phyloP scores from a whole-genome alignment of 495 filamentous ascomycete genomes.

The Penicillium longicatenatum region DNA sequence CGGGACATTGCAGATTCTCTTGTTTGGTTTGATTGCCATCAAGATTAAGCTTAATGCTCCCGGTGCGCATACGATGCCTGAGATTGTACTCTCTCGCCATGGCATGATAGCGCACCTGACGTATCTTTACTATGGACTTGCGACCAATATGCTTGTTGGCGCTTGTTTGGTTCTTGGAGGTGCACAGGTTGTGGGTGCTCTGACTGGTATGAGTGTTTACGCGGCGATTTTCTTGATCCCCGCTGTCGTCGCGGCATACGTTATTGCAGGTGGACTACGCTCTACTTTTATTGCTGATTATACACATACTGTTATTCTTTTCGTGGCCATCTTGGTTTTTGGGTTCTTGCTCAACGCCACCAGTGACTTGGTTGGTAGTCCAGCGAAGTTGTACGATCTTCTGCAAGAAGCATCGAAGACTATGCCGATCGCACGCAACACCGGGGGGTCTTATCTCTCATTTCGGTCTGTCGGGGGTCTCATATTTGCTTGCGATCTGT shows the following conservation, averaged over 20 bases:
- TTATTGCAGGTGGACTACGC: slow-evolving; percentile 45
- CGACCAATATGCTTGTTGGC: slow-evolving; percentile 48
- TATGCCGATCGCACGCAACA: slow-evolving; percentile 51
- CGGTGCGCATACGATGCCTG: slow-evolving; percentile 40
- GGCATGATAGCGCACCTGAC: slow-evolving; percentile 40
- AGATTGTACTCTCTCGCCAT: slow-evolving; percentile 40
- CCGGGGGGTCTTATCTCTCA: slow-evolving; percentile 53
- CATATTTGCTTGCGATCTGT: slow-evolving; percentile 38
- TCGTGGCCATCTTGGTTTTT: slow-evolving; percentile 50
- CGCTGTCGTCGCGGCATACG: slow-evolving; percentile 42
- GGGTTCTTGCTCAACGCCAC: slow-evolving; percentile 50
- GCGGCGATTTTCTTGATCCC: slow-evolving; percentile 48
- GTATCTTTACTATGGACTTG: slow-evolving; percentile 43
- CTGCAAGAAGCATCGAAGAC: slow-evolving; percentile 44
- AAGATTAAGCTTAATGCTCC: slow-evolving; percentile 45
- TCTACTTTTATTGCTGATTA: slow-evolving; percentile 48
- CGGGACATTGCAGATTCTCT: slow-evolving; percentile 46
- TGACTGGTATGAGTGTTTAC: slow-evolving; percentile 50
- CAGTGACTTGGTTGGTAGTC: slow-evolving; percentile 44
- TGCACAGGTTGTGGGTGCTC: slow-evolving; percentile 40
- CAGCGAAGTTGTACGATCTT: slow-evolving; percentile 48
- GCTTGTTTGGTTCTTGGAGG: slow-evolving; percentile 43
- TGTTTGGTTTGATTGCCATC: slow-evolving; percentile 44
- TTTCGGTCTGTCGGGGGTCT: slow-evolving; percentile 49
- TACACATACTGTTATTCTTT: slow-evolving; percentile 42